Evolutionary conservation across 1,139 yeast species (phyloP).

Genomic region (Hyphopichia burtonii): DNA sequence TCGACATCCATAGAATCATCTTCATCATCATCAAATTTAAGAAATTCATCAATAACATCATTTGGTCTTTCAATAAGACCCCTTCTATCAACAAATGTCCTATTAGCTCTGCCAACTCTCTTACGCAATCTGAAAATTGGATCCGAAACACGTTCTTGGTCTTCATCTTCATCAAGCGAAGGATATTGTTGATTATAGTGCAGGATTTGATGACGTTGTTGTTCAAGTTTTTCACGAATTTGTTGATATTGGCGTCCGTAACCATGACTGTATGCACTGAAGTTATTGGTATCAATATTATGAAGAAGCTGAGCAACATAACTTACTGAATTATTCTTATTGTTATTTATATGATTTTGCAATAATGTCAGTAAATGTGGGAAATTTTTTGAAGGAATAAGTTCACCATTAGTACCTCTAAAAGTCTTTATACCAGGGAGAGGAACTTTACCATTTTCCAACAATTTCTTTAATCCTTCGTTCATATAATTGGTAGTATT

Average conservation of each 20-base stretch:
- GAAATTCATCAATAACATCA: constrained; percentile 37
- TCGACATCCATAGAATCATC: constrained; percentile 20
- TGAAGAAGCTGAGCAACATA: constrained; percentile 42
- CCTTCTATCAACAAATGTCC: constrained; percentile 71
- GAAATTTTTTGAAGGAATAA: constrained; percentile 43
- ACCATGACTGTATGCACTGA: constrained; percentile 47
- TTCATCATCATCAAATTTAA: constrained; percentile 28
- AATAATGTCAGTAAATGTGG: constrained; percentile 42
- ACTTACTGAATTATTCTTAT: constrained; percentile 24
- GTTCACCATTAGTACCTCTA: constrained; percentile 45
- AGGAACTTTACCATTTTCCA: constrained; percentile 42
- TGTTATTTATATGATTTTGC: constrained; percentile 26
- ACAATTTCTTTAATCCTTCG: constrained; percentile 36
- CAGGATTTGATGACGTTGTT: constrained; percentile 4
- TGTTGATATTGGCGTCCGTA: constrained; percentile 28
- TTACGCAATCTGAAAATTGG: constrained; percentile 67
- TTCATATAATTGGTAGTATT: constrained; percentile 58
- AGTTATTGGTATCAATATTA: constrained; percentile 47
- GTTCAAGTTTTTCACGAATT: constrained; percentile 9
- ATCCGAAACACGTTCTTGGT: constrained; percentile 42
- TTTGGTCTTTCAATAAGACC: constrained; percentile 36
- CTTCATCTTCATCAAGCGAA: constrained; percentile 18
- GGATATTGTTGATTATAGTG: background rate
- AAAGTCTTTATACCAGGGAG: constrained; percentile 47
- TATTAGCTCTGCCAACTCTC: constrained; percentile 72